These are phyloP conservation scores for Fragaria vesca DNA, from an alignment of 306 rosid species.

Conservation along the genomic window DNA sequence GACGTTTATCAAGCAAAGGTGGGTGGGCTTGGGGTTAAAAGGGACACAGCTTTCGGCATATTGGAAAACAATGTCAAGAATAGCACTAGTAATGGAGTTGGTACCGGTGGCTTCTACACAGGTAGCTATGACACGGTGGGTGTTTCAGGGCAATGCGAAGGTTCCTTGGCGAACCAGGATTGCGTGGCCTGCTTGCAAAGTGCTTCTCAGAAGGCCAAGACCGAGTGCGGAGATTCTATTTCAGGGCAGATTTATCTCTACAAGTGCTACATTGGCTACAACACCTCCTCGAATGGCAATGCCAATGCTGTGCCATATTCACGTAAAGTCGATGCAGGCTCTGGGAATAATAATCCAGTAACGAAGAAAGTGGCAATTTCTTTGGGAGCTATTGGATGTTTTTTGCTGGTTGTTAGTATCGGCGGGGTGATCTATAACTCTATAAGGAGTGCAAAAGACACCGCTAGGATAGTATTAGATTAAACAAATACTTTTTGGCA, in stretches of 20 bases:
- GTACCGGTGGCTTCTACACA: not conserved
- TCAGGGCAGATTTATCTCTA: not conserved
- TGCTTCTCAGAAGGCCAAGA: not conserved
- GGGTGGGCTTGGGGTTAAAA: not conserved
- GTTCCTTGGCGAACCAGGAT: not conserved
- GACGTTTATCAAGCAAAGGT: not conserved
- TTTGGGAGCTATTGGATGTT: not conserved
- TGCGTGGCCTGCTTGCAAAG: not conserved
- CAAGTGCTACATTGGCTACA: not conserved
- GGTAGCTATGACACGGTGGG: not conserved
- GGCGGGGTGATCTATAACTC: not conserved
- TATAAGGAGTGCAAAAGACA: not conserved
- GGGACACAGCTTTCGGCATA: not conserved
- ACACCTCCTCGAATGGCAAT: not conserved
- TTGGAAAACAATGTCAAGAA: not conserved
- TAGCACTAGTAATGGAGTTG: not conserved
- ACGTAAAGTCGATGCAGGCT: not conserved
- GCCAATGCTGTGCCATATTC: not conserved
- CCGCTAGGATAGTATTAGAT: not conserved
- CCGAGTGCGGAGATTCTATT: not conserved
- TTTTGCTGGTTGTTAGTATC: not conserved
- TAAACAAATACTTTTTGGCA: not conserved
- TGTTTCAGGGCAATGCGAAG: not conserved
- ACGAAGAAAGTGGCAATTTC: not conserved
- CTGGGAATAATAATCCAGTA: not conserved